A percentile compares a stretch with the other conserved stretches of the same genome.
Evolutionary conservation across 2,329 filamentous ascomycete species (phyloP).

Genomic region (Neopestalotiopsis clavispora): DNA sequence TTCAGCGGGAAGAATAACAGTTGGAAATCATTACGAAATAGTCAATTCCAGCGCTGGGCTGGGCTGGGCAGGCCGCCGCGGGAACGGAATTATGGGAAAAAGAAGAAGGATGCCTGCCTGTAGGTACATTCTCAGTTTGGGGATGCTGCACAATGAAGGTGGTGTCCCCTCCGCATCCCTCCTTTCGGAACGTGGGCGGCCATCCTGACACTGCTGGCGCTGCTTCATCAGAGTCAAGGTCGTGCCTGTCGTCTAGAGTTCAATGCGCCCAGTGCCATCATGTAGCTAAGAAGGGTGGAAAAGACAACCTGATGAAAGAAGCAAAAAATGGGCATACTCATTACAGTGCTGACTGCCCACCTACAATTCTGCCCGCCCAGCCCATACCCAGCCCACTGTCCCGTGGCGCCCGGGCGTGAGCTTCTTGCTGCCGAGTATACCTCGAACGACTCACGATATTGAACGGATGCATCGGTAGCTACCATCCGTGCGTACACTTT

Average conservation of each 20-base stretch:
- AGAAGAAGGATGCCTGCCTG: constrained; percentile 2
- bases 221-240: background rate
- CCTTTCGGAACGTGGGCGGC: constrained; percentile 5
- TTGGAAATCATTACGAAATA: background rate
- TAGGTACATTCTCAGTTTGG: background rate
- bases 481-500: background rate
- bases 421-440: background rate
- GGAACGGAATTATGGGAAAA: background rate
- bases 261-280: background rate
- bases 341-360: background rate
- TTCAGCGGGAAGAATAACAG: background rate
- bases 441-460: background rate
- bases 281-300: background rate
- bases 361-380: background rate
- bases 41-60: background rate
- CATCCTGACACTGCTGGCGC: too few species aligned
- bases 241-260: background rate
- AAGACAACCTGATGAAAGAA: background rate
- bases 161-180: constrained; percentile 3
- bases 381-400: background rate
- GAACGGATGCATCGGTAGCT: background rate
- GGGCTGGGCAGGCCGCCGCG: background rate
- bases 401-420: background rate
- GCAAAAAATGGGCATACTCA: background rate
- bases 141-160: background rate